Percentiles rank a stretch among this genome's conserved stretches.
Conservation (phyloP, 192 early-diverging fungal genomes). For the Entomortierella parvispora region DNA sequence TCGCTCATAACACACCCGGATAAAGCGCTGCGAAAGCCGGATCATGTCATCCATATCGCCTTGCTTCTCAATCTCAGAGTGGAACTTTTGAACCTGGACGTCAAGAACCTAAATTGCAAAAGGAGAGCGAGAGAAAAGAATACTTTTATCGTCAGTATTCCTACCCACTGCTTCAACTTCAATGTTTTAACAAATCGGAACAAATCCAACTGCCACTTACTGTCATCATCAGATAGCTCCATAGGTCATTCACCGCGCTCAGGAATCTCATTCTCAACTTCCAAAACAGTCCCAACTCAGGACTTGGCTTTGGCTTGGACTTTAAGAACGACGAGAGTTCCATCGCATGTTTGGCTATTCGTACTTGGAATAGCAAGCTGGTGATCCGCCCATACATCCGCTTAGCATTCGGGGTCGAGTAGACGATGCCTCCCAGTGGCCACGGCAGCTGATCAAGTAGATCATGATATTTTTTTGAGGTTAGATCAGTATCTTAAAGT, state of each 20-base stretch:
- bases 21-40: constrained; percentile 12
- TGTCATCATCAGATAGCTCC: constrained; percentile 51
- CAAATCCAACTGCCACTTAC: constrained; percentile 3
- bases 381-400: constrained; percentile 42
- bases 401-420: constrained; percentile 24
- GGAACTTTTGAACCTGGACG: constrained; percentile 34
- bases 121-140: background rate
- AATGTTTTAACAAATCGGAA: background rate
- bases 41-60: constrained; percentile 47
- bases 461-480: background rate
- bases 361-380: constrained; percentile 32
- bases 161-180: background rate
- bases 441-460: constrained; percentile 17
- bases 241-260: constrained; percentile 35
- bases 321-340: constrained; percentile 29
- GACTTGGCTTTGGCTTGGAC: constrained; percentile 5
- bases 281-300: constrained; percentile 16
- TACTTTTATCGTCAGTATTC: background rate
- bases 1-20: constrained; percentile 33
- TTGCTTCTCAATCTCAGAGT: constrained; percentile 20
- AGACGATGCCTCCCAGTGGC: constrained; percentile 33
- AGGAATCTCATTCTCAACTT: constrained; percentile 33
- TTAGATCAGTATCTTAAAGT: no score
- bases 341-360: constrained; percentile 30
- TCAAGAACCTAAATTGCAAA: constrained; percentile 10